Conservation (phyloP, 169 alveolate genomes). For the Cryptosporidium muris region DNA sequence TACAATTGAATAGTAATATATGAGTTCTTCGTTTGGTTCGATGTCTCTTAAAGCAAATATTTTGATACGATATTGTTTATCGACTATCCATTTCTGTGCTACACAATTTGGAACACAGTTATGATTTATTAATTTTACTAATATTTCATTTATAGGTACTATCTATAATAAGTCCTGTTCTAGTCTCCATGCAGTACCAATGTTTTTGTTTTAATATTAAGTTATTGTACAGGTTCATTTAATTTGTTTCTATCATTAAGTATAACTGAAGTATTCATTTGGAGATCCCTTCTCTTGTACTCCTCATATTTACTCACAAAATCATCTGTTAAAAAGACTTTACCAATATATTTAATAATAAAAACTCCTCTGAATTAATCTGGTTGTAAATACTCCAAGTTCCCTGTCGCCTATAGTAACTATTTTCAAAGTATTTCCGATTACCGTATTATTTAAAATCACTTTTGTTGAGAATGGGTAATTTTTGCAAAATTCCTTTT, state of each 20-base stretch:
- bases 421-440: conserved; percentile 47
- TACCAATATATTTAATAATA: conserved; percentile 86
- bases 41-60: conserved; percentile 93
- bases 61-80: conserved; percentile 94
- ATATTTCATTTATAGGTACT: conserved; percentile 94
- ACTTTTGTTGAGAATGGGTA: conserved; percentile 66
- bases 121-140: conserved; percentile 95
- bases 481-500: conserved; percentile 73
- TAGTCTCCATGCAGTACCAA: conserved; percentile 87
- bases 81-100: conserved; percentile 93
- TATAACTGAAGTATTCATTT: conserved; percentile 30
- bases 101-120: conserved; percentile 98
- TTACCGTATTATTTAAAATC: conserved; percentile 28
- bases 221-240: conserved; percentile 16
- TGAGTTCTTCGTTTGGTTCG: conserved; percentile 92
- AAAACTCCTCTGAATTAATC: conserved; percentile 79
- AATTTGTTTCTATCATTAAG: neutral
- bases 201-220: conserved; percentile 70
- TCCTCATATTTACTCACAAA: conserved; percentile 76
- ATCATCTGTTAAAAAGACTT: conserved; percentile 78
- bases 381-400: conserved; percentile 80
- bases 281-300: conserved; percentile 79
- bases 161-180: conserved; percentile 91
- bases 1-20: conserved; percentile 88
- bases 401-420: conserved; percentile 79